Percentiles rank a stretch among this genome's conserved stretches.
These are phyloP conservation scores for Camelina sativa DNA, from an alignment of 345 rosid genomes.

Conservation along the genomic window DNA sequence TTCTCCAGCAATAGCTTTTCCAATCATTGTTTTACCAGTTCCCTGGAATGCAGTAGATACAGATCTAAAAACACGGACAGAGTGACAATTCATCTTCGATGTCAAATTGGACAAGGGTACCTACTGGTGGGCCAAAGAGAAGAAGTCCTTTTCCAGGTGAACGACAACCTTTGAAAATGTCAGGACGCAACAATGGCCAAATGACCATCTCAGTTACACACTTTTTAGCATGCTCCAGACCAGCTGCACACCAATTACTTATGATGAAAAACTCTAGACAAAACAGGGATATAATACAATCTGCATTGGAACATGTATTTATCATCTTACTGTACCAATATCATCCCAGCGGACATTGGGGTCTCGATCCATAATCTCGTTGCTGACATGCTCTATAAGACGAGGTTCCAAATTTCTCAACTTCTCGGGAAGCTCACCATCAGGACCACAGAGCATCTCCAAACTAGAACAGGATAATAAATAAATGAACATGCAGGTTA, in stretches of 20 bases:
- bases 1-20: constrained; percentile 99
- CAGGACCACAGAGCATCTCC: constrained; percentile 96
- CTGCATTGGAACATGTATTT: constrained; percentile 13
- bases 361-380: constrained; percentile 97
- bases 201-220: constrained; percentile 99
- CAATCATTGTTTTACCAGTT: constrained; percentile 98
- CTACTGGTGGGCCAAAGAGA: constrained; percentile 97
- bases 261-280: constrained; percentile 39
- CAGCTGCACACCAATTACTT: constrained; percentile 60
- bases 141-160: constrained; percentile 99
- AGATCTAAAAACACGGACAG: constrained; percentile 25
- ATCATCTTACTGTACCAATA: constrained; percentile 65
- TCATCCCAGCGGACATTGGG: constrained; percentile 97
- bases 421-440: constrained; percentile 97
- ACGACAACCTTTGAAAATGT: constrained; percentile 95
- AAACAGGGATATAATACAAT: constrained; percentile 17
- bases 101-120: constrained; percentile 38
- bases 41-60: constrained; percentile 58
- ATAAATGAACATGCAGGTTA: constrained; percentile 2
- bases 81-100: constrained; percentile 20
- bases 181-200: constrained; percentile 97
- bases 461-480: constrained; percentile 50
- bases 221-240: constrained; percentile 98
- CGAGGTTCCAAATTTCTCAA: constrained; percentile 95
- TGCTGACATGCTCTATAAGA: constrained; percentile 94